These are phyloP conservation scores for Fusarium robinianum DNA, from an alignment of 2,329 filamentous ascomycete genomes.

Conservation along the genomic window DNA sequence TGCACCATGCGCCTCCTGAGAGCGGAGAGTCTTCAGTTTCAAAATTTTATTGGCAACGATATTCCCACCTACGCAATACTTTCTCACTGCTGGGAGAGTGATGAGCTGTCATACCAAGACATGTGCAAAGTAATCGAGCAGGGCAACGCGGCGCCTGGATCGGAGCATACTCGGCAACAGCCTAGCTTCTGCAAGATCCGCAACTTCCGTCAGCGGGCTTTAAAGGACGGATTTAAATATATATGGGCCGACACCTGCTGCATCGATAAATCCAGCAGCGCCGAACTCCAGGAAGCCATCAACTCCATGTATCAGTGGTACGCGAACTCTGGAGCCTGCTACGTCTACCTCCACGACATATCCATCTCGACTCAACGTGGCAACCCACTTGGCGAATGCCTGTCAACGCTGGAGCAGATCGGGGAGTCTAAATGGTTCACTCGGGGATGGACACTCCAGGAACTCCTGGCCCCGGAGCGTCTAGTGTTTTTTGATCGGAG, in stretches of 20 bases:
- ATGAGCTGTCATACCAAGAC: conserved; percentile 3
- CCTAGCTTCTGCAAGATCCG: conserved; percentile 13
- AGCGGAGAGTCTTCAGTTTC: background rate
- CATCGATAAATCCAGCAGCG: conserved; percentile 22
- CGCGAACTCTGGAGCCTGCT: conserved; percentile 11
- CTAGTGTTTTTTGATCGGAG: conserved; percentile 17
- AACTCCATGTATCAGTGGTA: conserved; percentile 28
- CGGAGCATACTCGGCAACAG: too few relatives aligned
- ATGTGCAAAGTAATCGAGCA: too few relatives aligned
- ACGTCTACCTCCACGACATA: conserved; percentile 25
- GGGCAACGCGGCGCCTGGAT: too few relatives aligned
- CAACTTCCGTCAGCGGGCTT: conserved; percentile 8
- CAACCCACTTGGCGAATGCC: background rate
- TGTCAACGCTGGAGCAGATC: background rate
- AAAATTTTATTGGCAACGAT: conserved; percentile 1
- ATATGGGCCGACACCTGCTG: conserved; percentile 25
- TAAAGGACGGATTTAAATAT: conserved; percentile 15
- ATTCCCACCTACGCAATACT: conserved; percentile 4
- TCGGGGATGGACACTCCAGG: conserved; percentile 14
- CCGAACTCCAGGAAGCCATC: conserved; percentile 22
- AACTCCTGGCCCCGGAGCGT: conserved; percentile 14
- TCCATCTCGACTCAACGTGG: background rate
- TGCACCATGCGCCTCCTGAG: conserved; percentile 2
- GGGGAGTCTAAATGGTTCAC: conserved; percentile 13
- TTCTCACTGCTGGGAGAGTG: background rate